Conservation (phyloP, 495 filamentous ascomycete species). For the Xylaria intraflava region DNA sequence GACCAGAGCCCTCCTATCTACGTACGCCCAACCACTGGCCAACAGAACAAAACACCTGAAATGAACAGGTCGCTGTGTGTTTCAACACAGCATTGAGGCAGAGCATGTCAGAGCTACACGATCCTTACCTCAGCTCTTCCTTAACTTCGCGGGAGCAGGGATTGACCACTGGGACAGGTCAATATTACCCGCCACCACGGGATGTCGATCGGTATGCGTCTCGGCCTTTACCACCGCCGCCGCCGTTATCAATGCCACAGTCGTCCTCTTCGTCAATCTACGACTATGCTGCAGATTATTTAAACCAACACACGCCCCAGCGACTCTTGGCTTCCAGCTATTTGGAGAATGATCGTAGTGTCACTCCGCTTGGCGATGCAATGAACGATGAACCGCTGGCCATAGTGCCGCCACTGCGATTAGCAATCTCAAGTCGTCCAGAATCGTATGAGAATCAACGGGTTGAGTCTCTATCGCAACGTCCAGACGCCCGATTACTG, state of each 20-base stretch:
- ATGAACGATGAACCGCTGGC: neutral
- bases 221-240: slow-evolving; percentile 3
- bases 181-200: slow-evolving; percentile 1
- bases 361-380: neutral
- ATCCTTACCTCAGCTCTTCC: neutral
- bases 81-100: neutral
- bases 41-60: neutral
- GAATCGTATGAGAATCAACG: neutral
- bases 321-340: neutral
- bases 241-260: neutral
- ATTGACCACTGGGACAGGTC: neutral
- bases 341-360: neutral
- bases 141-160: neutral
- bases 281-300: neutral
- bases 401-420: neutral
- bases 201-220: slow-evolving; percentile 1
- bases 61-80: neutral
- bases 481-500: slow-evolving; percentile 1
- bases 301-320: neutral
- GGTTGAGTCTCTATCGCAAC: slow-evolving; percentile 1
- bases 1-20: neutral
- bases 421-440: neutral
- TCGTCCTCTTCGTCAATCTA: neutral
- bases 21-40: neutral
- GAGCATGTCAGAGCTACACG: slow-evolving; percentile 4